Conservation (phyloP, 2,329 filamentous ascomycete species). For the Sporothrix curviconia region DNA sequence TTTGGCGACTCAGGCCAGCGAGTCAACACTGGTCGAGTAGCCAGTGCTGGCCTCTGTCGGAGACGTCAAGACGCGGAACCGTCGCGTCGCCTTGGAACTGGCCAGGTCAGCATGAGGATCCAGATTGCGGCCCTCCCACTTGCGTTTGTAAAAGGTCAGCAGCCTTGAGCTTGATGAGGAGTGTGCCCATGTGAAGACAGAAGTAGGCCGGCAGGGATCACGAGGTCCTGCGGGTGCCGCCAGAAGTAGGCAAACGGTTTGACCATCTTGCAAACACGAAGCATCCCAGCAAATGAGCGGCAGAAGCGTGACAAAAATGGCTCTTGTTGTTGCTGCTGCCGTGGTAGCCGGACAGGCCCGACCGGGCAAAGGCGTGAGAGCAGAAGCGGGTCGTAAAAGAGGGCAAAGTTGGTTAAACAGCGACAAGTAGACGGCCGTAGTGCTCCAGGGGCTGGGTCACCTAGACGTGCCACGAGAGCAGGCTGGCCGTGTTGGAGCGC, state of each 20-base stretch:
- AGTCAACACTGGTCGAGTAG: neutral
- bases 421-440: slow-evolving; percentile 50
- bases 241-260: slow-evolving; percentile 50
- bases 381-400: slow-evolving; percentile 44
- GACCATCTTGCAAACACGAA: slow-evolving; percentile 49
- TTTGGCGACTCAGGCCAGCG: too few species aligned
- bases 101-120: slow-evolving; percentile 12
- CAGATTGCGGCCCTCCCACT: slow-evolving; percentile 37
- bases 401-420: slow-evolving; percentile 50
- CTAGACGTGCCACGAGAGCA: slow-evolving; percentile 37
- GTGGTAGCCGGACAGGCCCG: neutral
- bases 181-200: slow-evolving; percentile 51
- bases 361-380: slow-evolving; percentile 26
- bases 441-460: slow-evolving; percentile 42
- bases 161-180: slow-evolving; percentile 52
- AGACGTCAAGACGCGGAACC: too few species aligned
- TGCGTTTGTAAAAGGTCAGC: slow-evolving; percentile 43
- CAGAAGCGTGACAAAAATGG: neutral
- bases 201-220: slow-evolving; percentile 44
- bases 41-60: neutral
- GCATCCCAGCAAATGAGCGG: slow-evolving; percentile 38
- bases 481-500: slow-evolving; percentile 46
- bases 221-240: slow-evolving; percentile 44
- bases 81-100: too few species aligned
- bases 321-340: neutral